Evolutionary conservation across 139 green algal genomes (phyloP).

Genomic region (Spirogloea muscicola): DNA sequence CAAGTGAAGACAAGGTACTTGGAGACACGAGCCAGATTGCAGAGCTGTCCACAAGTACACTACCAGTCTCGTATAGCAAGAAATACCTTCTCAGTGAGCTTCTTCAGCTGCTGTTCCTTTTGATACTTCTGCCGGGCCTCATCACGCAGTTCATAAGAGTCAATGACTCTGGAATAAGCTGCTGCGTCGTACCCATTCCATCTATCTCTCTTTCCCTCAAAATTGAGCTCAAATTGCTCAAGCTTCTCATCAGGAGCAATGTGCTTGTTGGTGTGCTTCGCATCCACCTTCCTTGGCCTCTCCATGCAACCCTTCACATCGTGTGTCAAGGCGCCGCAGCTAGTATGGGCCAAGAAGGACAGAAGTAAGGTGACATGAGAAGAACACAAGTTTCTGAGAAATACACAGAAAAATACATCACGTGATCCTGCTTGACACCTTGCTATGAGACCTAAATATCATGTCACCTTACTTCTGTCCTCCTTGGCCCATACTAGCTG

Average conservation of each 20-base stretch:
- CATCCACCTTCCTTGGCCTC: constrained; percentile 74
- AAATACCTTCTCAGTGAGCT: constrained; percentile 4
- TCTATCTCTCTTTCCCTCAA: constrained; percentile 86
- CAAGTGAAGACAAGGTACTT: too few species aligned
- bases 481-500: too few species aligned
- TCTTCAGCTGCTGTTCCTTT: constrained; percentile 61
- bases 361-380: too few species aligned
- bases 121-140: constrained; percentile 54
- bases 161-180: constrained; percentile 57
- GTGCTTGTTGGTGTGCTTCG: constrained; percentile 69
- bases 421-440: too few species aligned
- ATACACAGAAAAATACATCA: too few species aligned
- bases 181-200: constrained; percentile 86
- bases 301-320: constrained; percentile 93
- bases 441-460: too few species aligned
- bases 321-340: constrained; percentile 91
- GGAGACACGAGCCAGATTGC: too few species aligned
- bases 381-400: too few species aligned
- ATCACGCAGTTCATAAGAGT: constrained; percentile 69
- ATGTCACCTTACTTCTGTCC: too few species aligned
- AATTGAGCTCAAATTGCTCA: constrained; percentile 74
- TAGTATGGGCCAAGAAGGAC: too few species aligned
- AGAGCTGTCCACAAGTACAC: too few species aligned
- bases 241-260: constrained; percentile 93
- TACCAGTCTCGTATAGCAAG: too few species aligned